These are phyloP conservation scores for Aspergillus sp. DNA, from an alignment of 2,329 filamentous ascomycete species.

Conservation along the genomic window DNA sequence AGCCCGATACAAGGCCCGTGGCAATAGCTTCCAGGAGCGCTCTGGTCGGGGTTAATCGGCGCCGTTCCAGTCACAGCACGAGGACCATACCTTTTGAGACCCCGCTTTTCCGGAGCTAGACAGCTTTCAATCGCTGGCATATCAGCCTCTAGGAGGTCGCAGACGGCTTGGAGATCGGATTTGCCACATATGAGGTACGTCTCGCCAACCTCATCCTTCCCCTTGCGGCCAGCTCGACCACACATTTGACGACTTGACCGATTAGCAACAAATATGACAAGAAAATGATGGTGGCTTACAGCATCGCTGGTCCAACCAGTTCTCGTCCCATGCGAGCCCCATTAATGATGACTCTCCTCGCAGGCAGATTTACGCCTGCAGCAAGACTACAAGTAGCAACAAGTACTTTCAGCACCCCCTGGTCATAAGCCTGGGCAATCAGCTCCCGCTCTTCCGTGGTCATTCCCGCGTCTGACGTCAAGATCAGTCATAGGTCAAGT, in stretches of 20 bases:
- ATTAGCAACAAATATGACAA: constrained; percentile 19
- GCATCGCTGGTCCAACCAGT: constrained; percentile 73
- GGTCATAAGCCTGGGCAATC: constrained; percentile 69
- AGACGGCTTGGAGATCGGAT: constrained; percentile 66
- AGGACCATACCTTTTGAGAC: constrained; percentile 60
- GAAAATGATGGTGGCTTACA: constrained; percentile 42
- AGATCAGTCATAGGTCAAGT: constrained; percentile 23
- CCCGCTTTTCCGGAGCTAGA: constrained; percentile 64
- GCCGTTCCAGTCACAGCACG: neutral
- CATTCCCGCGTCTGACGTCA: constrained; percentile 46
- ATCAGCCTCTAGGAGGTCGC: constrained; percentile 70
- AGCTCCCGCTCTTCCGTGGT: constrained; percentile 74
- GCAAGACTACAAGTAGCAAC: constrained; percentile 77
- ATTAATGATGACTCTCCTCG: constrained; percentile 72
- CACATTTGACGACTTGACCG: constrained; percentile 67
- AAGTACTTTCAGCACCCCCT: constrained; percentile 66
- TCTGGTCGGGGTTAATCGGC: constrained; percentile 39
- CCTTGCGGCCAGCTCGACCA: constrained; percentile 73
- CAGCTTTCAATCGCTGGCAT: constrained; percentile 69
- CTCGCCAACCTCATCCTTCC: constrained; percentile 74
- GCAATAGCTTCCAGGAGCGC: constrained; percentile 70
- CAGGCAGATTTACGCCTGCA: constrained; percentile 76
- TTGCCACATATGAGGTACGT: constrained; percentile 73
- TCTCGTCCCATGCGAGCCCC: constrained; percentile 74
- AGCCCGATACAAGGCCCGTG: constrained; percentile 65